Percentiles rank a stretch among this genome's conserved stretches.
These are phyloP conservation scores for Mycotypha africana DNA, from an alignment of 371 early-diverging fungal species.

Conservation along the genomic window DNA sequence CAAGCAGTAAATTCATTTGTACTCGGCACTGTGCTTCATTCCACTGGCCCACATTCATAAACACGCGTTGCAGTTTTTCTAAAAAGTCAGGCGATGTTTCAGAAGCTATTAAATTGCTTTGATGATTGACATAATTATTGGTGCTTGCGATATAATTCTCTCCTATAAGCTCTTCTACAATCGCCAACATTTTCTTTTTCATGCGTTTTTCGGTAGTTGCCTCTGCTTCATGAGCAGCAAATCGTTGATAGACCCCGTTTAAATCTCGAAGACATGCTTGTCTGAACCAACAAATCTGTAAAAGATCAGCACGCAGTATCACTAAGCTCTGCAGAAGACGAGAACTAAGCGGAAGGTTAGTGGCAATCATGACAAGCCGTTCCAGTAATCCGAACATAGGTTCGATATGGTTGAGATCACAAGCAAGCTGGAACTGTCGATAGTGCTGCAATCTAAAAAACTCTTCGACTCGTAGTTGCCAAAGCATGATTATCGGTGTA, in stretches of 20 bases:
- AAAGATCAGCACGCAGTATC: slow-evolving; percentile 31
- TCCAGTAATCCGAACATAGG: slow-evolving; percentile 38
- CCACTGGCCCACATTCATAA: slow-evolving; percentile 53
- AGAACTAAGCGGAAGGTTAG: slow-evolving; percentile 37
- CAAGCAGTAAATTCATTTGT: slow-evolving; percentile 50
- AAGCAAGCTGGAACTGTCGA: slow-evolving; percentile 25
- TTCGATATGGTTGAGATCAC: slow-evolving; percentile 30
- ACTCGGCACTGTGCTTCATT: slow-evolving; percentile 58
- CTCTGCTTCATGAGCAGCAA: slow-evolving; percentile 27
- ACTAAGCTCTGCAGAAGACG: slow-evolving; percentile 32
- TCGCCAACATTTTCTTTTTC: slow-evolving; percentile 37
- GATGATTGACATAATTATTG: slow-evolving; percentile 12
- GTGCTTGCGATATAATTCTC: too few relatives aligned
- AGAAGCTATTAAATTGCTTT: slow-evolving; percentile 9
- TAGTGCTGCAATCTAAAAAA: slow-evolving; percentile 25
- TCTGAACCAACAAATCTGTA: slow-evolving; percentile 39
- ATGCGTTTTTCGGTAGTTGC: slow-evolving; percentile 26
- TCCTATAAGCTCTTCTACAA: slow-evolving; percentile 40
- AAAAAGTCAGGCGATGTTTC: slow-evolving; percentile 30
- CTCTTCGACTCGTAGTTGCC: slow-evolving; percentile 32
- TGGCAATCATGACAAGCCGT: slow-evolving; percentile 27
- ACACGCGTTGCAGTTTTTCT: slow-evolving; percentile 43
- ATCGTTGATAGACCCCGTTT: slow-evolving; percentile 41
- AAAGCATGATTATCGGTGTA: slow-evolving; percentile 2
- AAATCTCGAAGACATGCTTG: slow-evolving; percentile 41